Conservation (phyloP, 1,284 basidiomycete species). For the Ganoderma leucocontextum region DNA sequence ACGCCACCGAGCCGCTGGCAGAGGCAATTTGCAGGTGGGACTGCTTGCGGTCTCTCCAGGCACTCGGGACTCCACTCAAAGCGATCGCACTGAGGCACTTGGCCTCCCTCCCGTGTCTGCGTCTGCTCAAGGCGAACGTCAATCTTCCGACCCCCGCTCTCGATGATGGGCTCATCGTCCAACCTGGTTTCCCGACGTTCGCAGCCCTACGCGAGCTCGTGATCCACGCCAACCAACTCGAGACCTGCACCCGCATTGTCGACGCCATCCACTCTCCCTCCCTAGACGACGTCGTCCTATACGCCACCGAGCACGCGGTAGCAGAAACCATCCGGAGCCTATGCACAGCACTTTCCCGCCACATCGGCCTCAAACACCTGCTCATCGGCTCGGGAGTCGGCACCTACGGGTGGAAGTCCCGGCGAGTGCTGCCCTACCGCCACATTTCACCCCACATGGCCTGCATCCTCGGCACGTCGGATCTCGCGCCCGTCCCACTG, state of each 20-base stretch:
- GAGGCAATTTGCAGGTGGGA: neutral
- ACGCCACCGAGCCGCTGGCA: neutral
- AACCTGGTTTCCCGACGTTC: neutral
- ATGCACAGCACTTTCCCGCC: neutral
- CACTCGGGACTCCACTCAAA: constrained; percentile 1
- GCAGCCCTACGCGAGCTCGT: neutral
- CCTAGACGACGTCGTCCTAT: neutral
- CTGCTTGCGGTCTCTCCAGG: neutral
- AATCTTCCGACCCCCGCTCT: neutral
- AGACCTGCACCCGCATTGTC: neutral
- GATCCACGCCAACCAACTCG: neutral
- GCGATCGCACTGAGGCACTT: neutral
- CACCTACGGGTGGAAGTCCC: neutral
- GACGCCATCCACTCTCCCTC: neutral
- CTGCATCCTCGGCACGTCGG: neutral
- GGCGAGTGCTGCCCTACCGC: no score
- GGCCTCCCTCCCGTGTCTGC: neutral
- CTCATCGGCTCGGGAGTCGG: neutral
- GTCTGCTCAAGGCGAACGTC: neutral
- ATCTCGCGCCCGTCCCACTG: neutral
- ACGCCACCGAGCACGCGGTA: neutral
- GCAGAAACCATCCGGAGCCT: neutral
- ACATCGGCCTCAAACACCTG: neutral
- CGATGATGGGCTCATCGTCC: neutral
- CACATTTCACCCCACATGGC: neutral